Evolutionary conservation across 2,329 filamentous ascomycete genomes (phyloP).

Genomic region (Beauveria scarabaeidicola): DNA sequence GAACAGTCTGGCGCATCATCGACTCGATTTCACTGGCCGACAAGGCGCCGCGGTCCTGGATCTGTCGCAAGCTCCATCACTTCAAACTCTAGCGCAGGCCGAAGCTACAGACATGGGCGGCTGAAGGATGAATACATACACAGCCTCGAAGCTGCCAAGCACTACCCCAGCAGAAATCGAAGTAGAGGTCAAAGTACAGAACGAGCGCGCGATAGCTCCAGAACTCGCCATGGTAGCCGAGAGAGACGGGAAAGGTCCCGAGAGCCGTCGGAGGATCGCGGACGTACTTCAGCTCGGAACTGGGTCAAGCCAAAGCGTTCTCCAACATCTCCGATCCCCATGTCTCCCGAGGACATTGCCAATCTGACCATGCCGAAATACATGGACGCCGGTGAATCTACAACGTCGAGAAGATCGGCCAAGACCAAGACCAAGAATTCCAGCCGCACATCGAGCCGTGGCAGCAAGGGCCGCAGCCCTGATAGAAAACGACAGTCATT

Average conservation of each 20-base stretch:
- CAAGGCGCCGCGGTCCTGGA: conserved; percentile 42
- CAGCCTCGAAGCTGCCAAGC: conserved; percentile 70
- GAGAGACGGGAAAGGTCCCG: conserved; percentile 44
- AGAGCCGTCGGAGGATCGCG: conserved; percentile 62
- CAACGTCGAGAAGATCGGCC: conserved; percentile 36
- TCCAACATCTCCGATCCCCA: conserved; percentile 84
- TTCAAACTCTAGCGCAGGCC: conserved; percentile 43
- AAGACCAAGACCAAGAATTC: conserved; percentile 23
- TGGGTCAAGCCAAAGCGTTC: conserved; percentile 73
- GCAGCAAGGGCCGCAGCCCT: conserved; percentile 36
- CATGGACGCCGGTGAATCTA: conserved; percentile 29
- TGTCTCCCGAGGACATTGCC: conserved; percentile 82
- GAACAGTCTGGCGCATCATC: conserved; percentile 48
- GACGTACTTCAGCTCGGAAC: conserved; percentile 55
- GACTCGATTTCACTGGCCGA: conserved; percentile 46
- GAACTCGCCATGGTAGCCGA: conserved; percentile 39
- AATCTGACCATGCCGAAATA: conserved; percentile 45
- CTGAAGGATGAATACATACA: conserved; percentile 73
- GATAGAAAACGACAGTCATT: conserved; percentile 33
- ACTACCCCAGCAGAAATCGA: conserved; percentile 47
- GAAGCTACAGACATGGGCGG: conserved; percentile 37
- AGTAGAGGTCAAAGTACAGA: conserved; percentile 48
- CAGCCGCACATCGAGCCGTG: conserved; percentile 43
- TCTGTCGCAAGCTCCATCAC: conserved; percentile 51
- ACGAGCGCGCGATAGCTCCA: conserved; percentile 32